These are phyloP conservation scores for Penicillium robsamsonii DNA, from an alignment of 495 filamentous ascomycete genomes.

Conservation along the genomic window DNA sequence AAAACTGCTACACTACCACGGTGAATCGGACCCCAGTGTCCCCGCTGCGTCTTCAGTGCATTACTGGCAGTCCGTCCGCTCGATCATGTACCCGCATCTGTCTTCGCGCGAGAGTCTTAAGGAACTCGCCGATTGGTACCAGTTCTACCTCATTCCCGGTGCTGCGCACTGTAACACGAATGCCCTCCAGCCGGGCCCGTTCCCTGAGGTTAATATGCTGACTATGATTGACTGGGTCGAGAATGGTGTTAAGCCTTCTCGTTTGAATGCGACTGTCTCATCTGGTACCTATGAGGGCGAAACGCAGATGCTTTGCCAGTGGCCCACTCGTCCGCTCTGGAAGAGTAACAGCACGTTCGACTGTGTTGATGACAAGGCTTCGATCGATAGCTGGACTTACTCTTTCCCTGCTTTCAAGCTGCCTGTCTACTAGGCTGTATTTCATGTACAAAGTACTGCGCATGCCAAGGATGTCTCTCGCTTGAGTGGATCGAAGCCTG, in stretches of 20 bases:
- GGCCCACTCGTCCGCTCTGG: constrained; percentile 46
- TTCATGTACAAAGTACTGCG: not conserved
- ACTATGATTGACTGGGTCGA: constrained; percentile 52
- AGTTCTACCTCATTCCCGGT: constrained; percentile 53
- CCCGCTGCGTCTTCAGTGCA: constrained; percentile 47
- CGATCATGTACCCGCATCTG: constrained; percentile 46
- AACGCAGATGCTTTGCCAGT: constrained; percentile 40
- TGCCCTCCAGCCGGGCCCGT: constrained; percentile 40
- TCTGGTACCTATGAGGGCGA: constrained; percentile 28
- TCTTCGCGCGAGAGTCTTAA: constrained; percentile 34
- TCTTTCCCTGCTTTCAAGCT: constrained; percentile 27
- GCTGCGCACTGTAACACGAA: constrained; percentile 49
- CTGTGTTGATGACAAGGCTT: constrained; percentile 44
- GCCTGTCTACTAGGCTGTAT: constrained; percentile 22
- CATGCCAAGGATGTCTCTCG: not conserved
- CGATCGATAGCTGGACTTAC: constrained; percentile 38
- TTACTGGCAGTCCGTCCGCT: constrained; percentile 50
- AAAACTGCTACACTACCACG: constrained; percentile 53
- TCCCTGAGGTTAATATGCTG: constrained; percentile 43
- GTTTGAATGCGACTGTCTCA: constrained; percentile 33
- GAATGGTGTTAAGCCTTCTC: constrained; percentile 39
- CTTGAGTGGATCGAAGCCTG: not conserved
- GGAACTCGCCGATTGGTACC: constrained; percentile 49
- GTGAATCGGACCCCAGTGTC: constrained; percentile 49
- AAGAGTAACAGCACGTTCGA: constrained; percentile 21